phyloP scores from a whole-genome alignment of 352 stramenopile species.

The Phytopythium kandeliae region DNA sequence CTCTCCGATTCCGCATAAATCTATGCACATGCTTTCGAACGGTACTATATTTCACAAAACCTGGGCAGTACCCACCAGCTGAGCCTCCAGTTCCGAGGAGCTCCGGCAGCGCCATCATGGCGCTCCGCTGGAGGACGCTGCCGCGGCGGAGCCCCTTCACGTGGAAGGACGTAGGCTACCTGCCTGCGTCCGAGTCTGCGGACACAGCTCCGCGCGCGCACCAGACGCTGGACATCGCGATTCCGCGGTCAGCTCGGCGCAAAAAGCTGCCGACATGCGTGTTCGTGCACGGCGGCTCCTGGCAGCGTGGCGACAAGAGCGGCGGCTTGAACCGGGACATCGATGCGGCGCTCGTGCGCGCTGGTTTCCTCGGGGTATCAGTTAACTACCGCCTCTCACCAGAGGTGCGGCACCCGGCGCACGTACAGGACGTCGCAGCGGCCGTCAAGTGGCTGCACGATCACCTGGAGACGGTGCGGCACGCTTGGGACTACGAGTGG shows the following conservation, averaged over 20 bases:
- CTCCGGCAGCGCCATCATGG: slow-evolving; percentile 6
- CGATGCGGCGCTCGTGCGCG: slow-evolving; percentile 46
- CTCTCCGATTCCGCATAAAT: no score
- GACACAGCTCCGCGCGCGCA: slow-evolving; percentile 25
- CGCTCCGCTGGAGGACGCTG: slow-evolving; percentile 15
- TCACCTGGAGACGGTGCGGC: slow-evolving; percentile 58
- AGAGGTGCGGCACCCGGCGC: slow-evolving; percentile 63
- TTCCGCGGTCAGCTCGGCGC: slow-evolving; percentile 25
- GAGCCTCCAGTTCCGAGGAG: not conserved
- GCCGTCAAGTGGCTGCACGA: slow-evolving; percentile 57
- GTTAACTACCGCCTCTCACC: slow-evolving; percentile 83
- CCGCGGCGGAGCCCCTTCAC: slow-evolving; percentile 26
- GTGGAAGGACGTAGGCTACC: slow-evolving; percentile 57
- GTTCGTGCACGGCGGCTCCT: slow-evolving; percentile 81
- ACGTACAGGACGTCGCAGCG: slow-evolving; percentile 54
- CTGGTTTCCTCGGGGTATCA: slow-evolving; percentile 51
- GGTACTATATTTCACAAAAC: no score
- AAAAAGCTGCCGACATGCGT: slow-evolving; percentile 57
- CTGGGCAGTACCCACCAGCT: not conserved
- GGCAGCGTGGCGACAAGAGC: slow-evolving; percentile 80
- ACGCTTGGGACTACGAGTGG: no score
- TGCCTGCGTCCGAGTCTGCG: not conserved
- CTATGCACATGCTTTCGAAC: no score
- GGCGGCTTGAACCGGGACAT: slow-evolving; percentile 58
- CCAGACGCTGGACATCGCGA: slow-evolving; percentile 64